Percentiles rank a stretch among this genome's conserved stretches.
phyloP scores from a whole-genome alignment of 306 rosid species.

The Lathyrus oleraceus region DNA sequence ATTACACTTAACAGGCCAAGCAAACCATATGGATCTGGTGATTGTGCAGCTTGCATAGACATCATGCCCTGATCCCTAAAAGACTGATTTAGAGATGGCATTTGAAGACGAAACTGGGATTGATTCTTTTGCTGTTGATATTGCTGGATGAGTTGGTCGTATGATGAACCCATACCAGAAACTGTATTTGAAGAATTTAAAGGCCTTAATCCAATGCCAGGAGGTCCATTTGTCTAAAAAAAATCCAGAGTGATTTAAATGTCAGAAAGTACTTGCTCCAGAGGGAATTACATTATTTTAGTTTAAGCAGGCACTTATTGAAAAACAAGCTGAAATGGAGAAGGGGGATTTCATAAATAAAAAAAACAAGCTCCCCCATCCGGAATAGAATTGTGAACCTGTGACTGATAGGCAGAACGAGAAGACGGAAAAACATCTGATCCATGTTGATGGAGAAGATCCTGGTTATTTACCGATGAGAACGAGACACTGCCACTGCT shows the following conservation, averaged over 20 bases:
- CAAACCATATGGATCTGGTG: slow-evolving; percentile 85
- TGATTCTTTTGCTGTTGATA: slow-evolving; percentile 83
- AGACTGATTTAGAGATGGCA: slow-evolving; percentile 79
- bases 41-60: slow-evolving; percentile 73
- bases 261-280: slow-evolving; percentile 24
- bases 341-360: not conserved
- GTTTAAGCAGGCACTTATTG: slow-evolving; percentile 5
- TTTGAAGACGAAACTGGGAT: slow-evolving; percentile 87
- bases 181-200: slow-evolving; percentile 74
- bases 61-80: slow-evolving; percentile 85
- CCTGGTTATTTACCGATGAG: slow-evolving; percentile 87
- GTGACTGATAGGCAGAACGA: slow-evolving; percentile 86
- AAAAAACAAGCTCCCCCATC: slow-evolving; percentile 4
- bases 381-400: slow-evolving; percentile 52
- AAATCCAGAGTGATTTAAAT: slow-evolving; percentile 24
- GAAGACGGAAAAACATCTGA: slow-evolving; percentile 88
- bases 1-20: slow-evolving; percentile 92
- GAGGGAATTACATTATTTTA: not conserved
- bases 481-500: slow-evolving; percentile 79
- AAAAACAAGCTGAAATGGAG: slow-evolving; percentile 1
- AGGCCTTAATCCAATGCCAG: slow-evolving; percentile 93
- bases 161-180: slow-evolving; percentile 86
- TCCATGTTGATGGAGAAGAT: slow-evolving; percentile 88
- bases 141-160: slow-evolving; percentile 89
- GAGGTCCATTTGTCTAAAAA: slow-evolving; percentile 85